phyloP scores from a whole-genome alignment of 2,329 filamentous ascomycete genomes.

The Hysterium pulicare region DNA sequence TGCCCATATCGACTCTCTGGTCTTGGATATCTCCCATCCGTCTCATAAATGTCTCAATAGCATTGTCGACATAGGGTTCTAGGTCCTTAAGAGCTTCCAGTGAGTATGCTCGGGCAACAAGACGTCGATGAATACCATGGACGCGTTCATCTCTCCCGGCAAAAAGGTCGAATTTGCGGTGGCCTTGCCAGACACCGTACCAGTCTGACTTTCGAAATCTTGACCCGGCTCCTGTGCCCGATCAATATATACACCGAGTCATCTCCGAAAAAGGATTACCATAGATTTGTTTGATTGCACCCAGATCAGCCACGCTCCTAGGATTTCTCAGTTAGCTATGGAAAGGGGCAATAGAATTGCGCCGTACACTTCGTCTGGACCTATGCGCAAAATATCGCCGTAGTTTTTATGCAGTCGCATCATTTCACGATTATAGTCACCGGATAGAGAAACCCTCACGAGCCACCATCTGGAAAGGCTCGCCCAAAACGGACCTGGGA shows the following conservation, averaged over 20 bases:
- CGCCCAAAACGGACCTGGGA: slow-evolving; percentile 29
- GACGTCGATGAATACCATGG: slow-evolving; percentile 34
- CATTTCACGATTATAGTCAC: not conserved
- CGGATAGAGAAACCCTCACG: not conserved
- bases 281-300: slow-evolving; percentile 21
- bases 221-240: slow-evolving; percentile 30
- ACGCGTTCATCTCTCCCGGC: slow-evolving; percentile 34
- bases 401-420: slow-evolving; percentile 18
- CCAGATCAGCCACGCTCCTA: slow-evolving; percentile 14
- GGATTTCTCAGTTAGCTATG: not conserved
- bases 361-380: slow-evolving; percentile 6
- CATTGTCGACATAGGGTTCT: slow-evolving; percentile 40
- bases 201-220: slow-evolving; percentile 42
- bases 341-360: not conserved
- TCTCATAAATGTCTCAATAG: slow-evolving; percentile 32
- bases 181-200: slow-evolving; percentile 41
- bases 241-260: not conserved
- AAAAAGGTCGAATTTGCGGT: slow-evolving; percentile 40
- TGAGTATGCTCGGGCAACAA: slow-evolving; percentile 34
- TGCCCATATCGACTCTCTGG: slow-evolving; percentile 30
- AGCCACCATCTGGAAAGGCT: slow-evolving; percentile 15
- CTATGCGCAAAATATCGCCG: slow-evolving; percentile 6
- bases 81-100: slow-evolving; percentile 39
- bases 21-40: slow-evolving; percentile 24
- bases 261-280: slow-evolving; percentile 4